A percentile compares a stretch with the other conserved stretches of the same genome.
Evolutionary conservation across 768 basidiomycete genomes (phyloP).

Genomic region (Baorangia bicolor): DNA sequence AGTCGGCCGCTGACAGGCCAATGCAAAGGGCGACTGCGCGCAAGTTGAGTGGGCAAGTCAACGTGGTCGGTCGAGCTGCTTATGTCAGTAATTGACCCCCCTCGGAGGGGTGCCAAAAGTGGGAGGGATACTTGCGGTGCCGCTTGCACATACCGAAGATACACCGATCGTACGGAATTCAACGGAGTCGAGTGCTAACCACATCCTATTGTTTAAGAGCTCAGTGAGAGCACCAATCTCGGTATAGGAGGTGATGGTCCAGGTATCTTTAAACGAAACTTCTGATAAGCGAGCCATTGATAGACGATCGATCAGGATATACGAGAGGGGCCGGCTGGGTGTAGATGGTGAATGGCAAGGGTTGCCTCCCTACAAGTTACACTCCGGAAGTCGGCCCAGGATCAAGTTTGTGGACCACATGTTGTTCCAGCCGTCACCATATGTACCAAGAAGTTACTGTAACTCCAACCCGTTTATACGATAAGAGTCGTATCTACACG

Average conservation of each 20-base stretch:
- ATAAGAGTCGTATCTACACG: neutral
- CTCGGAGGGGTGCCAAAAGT: constrained; percentile 9
- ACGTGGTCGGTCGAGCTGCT: no score
- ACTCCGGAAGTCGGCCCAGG: neutral
- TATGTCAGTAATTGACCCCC: constrained; percentile 15
- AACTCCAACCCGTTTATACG: neutral
- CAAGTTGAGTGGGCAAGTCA: neutral
- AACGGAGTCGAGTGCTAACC: neutral
- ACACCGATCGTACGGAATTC: neutral
- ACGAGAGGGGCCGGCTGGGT: neutral
- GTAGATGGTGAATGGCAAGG: neutral
- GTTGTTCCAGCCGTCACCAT: no score
- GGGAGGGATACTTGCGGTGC: no score
- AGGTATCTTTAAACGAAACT: neutral
- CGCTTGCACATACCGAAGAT: neutral
- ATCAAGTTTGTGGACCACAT: neutral
- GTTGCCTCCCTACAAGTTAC: neutral
- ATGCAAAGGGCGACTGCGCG: neutral
- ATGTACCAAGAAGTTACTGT: no score
- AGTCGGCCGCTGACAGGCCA: neutral
- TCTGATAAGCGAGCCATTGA: neutral
- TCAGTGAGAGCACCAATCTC: neutral
- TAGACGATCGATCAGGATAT: neutral
- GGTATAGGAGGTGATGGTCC: neutral
- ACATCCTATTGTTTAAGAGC: neutral